Base-by-base conservation (phyloP, 352 stramenopile species). In the Globisporangium emineosum region DNA sequence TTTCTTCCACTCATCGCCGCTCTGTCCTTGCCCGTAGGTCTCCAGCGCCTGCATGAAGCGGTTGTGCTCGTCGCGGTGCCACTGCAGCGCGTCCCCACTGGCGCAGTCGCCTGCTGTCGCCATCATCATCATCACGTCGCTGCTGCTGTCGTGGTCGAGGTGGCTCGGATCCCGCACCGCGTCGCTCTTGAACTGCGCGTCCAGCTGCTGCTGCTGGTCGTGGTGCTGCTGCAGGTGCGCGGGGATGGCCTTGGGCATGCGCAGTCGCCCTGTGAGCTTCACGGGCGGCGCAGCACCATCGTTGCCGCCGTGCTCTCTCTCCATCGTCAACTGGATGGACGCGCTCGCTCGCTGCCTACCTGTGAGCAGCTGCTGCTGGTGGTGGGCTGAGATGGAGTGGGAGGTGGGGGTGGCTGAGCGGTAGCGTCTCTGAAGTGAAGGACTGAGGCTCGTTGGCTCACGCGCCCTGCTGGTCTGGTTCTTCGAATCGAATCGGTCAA, bases 1-100 rank as follows among this genome's bases (percentile, higher is more conserved):
- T 52, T 84, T 77, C 23, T 64, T 70, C 86, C 88, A 94, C 54
- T 83, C 83, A 64, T 88, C 73, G 23, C 78, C 79, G 12, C 62
- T 88, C 13, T 62, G 60, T 47, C 78, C 66, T 9, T 66, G 70
- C 1, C 86, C 88, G 57, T 83, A 91, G 13, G 76, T 65, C 65
- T 96, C 88, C 8, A 96, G 73, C 15, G 81, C 86, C 60, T 91
- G 81, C 69, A 96, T 85, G 73, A 96, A 94, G 13, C 86, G 72
- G 19, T 67, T 73, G 65, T 96, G 88, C 60, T 96, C 86, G 19
- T 92, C 83, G 55, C 64, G 71, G 7, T 75, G 69, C 86, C 88
- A 94, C 19, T 67, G 62, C 35, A 30, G 37, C 21, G 29, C 29
- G 29, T 45, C 37, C 5, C 37, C 15, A n/a, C 15, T 21, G 17